A percentile compares a stretch with the other conserved stretches of the same genome.
These are phyloP conservation scores for Remersonia thermophila DNA, from an alignment of 2,329 filamentous ascomycete genomes.

Conservation along the genomic window DNA sequence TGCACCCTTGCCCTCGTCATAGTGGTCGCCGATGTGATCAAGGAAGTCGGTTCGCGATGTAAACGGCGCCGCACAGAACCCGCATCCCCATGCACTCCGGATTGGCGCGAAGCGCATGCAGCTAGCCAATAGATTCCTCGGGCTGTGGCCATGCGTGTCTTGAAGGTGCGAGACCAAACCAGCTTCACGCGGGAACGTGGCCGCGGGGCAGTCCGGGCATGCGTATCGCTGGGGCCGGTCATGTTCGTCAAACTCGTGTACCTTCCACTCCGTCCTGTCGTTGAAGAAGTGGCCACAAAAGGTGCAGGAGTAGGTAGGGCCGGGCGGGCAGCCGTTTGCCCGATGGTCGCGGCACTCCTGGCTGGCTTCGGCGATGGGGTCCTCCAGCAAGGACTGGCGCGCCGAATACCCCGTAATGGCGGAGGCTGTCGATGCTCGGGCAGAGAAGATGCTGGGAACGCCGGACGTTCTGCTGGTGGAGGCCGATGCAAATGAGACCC, in stretches of 20 bases:
- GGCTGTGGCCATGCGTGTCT: conserved; percentile 4
- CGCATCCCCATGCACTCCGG: conserved; percentile 15
- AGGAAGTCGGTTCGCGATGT: conserved; percentile 14
- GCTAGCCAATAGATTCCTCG: no score
- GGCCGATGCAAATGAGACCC: conserved; percentile 11
- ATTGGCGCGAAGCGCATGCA: neutral
- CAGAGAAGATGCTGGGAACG: conserved; percentile 12
- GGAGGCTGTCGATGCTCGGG: conserved; percentile 8
- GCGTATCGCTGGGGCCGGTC: conserved; percentile 6
- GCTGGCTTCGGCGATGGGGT: conserved; percentile 8
- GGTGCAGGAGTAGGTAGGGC: conserved; percentile 12
- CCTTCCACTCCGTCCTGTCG: conserved; percentile 11
- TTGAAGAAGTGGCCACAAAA: conserved; percentile 14
- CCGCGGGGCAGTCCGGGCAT: conserved; percentile 7
- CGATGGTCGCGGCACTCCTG: conserved; percentile 6
- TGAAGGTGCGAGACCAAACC: conserved; percentile 5
- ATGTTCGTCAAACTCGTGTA: conserved; percentile 12
- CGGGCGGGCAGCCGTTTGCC: conserved; percentile 5
- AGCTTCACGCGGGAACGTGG: conserved; percentile 1
- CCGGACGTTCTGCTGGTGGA: conserved; percentile 8
- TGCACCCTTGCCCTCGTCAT: conserved; percentile 11
- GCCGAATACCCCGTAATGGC: conserved; percentile 11
- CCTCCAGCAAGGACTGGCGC: conserved; percentile 12
- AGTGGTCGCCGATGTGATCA: conserved; percentile 16
- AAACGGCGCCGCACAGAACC: conserved; percentile 12